These are phyloP conservation scores for Suillus brevipes DNA, from an alignment of 768 basidiomycete species.

Conservation along the genomic window DNA sequence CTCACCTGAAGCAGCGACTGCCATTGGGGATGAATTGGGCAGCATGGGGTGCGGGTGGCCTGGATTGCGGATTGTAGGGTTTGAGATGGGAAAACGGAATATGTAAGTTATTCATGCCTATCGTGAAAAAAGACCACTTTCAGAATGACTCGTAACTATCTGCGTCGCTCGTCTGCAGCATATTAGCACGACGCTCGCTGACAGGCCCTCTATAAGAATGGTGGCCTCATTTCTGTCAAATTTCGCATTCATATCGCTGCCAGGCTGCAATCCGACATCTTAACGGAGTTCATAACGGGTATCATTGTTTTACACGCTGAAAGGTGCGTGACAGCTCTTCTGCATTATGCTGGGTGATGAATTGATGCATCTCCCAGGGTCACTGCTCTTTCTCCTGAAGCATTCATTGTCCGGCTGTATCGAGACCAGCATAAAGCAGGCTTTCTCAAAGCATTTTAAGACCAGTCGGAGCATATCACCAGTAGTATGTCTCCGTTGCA, in stretches of 20 bases:
- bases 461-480: constrained; percentile 94
- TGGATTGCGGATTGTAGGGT: constrained; percentile 77
- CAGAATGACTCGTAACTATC: background rate
- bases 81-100: constrained; percentile 78
- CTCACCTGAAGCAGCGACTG: constrained; percentile 82
- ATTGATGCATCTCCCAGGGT: constrained; percentile 51
- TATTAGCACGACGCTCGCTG: constrained; percentile 39
- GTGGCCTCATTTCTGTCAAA: constrained; percentile 90
- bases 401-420: constrained; percentile 90
- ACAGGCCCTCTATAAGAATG: constrained; percentile 81
- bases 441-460: constrained; percentile 96
- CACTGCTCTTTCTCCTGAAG: constrained; percentile 80
- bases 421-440: constrained; percentile 87
- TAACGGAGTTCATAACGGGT: constrained; percentile 83
- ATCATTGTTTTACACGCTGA: constrained; percentile 91
- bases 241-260: constrained; percentile 94
- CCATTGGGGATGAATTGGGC: constrained; percentile 89
- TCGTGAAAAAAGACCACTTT: background rate
- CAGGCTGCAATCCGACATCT: constrained; percentile 85
- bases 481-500: constrained; percentile 89
- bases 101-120: constrained; percentile 49
- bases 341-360: background rate
- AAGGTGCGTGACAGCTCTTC: constrained; percentile 47
- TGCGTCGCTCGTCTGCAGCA: background rate
- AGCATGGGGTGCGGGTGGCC: constrained; percentile 90